A percentile compares a stretch with the other conserved stretches of the same genome.
phyloP scores from a whole-genome alignment of 345 rosid genomes.

The Citrus australasica region DNA sequence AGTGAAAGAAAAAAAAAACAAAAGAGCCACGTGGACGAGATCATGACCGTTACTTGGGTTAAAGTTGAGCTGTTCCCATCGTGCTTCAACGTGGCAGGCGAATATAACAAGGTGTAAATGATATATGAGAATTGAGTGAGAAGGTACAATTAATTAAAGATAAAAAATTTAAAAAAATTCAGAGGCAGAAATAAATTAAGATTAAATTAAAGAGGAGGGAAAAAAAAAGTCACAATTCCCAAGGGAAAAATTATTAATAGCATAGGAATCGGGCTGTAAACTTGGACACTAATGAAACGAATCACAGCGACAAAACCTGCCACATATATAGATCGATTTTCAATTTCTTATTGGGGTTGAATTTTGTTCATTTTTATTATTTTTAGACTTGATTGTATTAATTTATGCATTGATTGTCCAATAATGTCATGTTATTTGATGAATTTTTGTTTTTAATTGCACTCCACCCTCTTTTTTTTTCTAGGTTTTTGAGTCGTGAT shows the following conservation, averaged over 20 bases:
- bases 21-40: slow-evolving; percentile 41
- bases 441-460: not conserved
- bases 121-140: slow-evolving; percentile 18
- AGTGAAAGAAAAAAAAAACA: not conserved
- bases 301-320: slow-evolving; percentile 48
- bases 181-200: not conserved
- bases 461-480: not conserved
- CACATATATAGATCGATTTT: slow-evolving; percentile 16
- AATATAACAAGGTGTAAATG: slow-evolving; percentile 37
- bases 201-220: not conserved
- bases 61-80: slow-evolving; percentile 58
- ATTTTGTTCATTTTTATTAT: not conserved
- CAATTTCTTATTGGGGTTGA: slow-evolving; percentile 19
- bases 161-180: not conserved
- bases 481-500: too few species aligned
- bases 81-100: slow-evolving; percentile 59
- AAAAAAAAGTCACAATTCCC: slow-evolving; percentile 32
- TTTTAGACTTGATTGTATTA: not conserved
- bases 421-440: not conserved
- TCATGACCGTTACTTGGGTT: slow-evolving; percentile 31
- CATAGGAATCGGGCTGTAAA: slow-evolving; percentile 52
- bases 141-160: slow-evolving; percentile 13
- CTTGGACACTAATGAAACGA: slow-evolving; percentile 37
- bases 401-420: not conserved
- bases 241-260: slow-evolving; percentile 16